phyloP scores from a whole-genome alignment of 78 protist genomes.

The Dictyostelium discoideum region DNA sequence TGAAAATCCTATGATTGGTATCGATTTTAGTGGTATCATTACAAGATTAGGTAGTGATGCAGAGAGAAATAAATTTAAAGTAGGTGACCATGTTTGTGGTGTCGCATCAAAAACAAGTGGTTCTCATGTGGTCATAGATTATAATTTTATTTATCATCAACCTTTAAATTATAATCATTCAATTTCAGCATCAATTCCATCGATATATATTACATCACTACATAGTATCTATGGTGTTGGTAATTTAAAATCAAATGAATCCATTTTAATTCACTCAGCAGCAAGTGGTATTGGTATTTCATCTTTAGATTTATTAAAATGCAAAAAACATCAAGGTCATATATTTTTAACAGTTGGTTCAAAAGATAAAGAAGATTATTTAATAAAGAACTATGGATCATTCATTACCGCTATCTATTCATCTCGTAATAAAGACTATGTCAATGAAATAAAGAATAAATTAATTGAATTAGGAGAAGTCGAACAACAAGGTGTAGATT shows the following conservation, averaged over 20 bases:
- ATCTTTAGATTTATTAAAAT: conserved; percentile 83
- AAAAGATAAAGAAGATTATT: conserved; percentile 4
- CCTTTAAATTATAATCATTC: neutral
- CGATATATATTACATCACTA: neutral
- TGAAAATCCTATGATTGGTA: neutral
- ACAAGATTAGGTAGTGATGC: neutral
- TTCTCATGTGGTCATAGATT: neutral
- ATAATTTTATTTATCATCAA: neutral
- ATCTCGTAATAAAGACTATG: neutral
- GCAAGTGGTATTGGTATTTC: conserved; percentile 32
- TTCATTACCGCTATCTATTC: conserved; percentile 2
- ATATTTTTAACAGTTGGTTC: conserved; percentile 30
- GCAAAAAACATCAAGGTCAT: neutral
- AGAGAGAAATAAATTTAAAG: neutral
- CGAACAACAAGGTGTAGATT: conserved; percentile 30
- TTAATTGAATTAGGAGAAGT: neutral
- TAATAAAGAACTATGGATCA: neutral
- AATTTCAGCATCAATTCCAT: neutral
- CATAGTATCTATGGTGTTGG: neutral
- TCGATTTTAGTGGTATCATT: neutral
- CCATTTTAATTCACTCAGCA: conserved; percentile 19
- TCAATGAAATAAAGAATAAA: neutral
- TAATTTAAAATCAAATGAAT: neutral
- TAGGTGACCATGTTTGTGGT: conserved; percentile 25
- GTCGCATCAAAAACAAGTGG: neutral